These are phyloP conservation scores for Claviceps fusiformis DNA, from an alignment of 2,329 filamentous ascomycete species.

Conservation along the genomic window DNA sequence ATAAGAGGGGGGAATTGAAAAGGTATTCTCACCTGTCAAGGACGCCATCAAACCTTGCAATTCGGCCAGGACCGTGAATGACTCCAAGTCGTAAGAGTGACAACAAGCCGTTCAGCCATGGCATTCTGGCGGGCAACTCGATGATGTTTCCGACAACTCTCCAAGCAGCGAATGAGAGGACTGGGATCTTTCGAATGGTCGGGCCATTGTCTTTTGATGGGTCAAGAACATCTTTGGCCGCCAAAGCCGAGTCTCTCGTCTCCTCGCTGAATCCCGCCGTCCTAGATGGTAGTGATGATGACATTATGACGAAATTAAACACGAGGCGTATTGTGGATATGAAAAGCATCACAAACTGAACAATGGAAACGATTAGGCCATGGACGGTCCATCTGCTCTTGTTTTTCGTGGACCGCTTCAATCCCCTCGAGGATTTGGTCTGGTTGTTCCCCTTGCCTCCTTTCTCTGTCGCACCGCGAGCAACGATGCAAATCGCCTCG, in stretches of 20 bases:
- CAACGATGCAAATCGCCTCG: conserved; percentile 65
- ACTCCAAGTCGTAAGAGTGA: conserved; percentile 64
- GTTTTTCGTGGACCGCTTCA: conserved; percentile 6
- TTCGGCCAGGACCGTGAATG: conserved; percentile 57
- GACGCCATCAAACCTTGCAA: conserved; percentile 62
- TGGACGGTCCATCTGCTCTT: conserved; percentile 26
- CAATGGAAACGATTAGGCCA: conserved; percentile 38
- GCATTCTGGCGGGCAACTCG: conserved; percentile 70
- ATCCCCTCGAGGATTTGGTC: not conserved
- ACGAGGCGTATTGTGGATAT: conserved; percentile 54
- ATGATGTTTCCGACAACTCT: conserved; percentile 58
- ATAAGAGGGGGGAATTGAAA: conserved; percentile 6
- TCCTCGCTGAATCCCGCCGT: conserved; percentile 14
- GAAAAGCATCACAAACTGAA: conserved; percentile 41
- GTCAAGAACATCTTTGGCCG: conserved; percentile 3
- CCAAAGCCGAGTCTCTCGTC: not conserved
- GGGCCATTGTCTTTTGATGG: not conserved
- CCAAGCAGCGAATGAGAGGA: conserved; percentile 69
- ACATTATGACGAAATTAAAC: conserved; percentile 49
- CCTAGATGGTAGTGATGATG: conserved; percentile 52
- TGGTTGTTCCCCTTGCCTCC: conserved; percentile 7
- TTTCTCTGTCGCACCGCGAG: conserved; percentile 25
- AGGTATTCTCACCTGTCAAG: conserved; percentile 69
- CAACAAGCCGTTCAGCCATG: conserved; percentile 68
- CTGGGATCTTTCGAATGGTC: conserved; percentile 36